Conservation (phyloP, 176 grass and related monocot genomes). For the Melocanna baccifera region DNA sequence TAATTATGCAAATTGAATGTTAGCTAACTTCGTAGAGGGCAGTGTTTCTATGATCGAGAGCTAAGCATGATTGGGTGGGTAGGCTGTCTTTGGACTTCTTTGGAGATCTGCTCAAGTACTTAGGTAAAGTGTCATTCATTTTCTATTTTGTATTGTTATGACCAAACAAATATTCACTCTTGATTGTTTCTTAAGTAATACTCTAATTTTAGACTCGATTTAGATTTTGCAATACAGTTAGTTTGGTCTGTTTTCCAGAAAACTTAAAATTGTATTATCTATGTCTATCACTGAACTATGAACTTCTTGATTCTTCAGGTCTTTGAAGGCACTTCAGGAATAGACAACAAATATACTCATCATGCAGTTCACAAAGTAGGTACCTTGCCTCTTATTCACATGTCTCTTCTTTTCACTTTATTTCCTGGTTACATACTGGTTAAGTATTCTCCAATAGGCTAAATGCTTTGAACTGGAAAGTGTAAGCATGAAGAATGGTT, state of each 20-base stretch:
- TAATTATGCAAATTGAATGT: too few species aligned
- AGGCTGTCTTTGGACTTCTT: too few species aligned
- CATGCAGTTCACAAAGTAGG: conserved; percentile 98
- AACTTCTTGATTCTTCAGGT: conserved; percentile 49
- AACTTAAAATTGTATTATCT: neutral
- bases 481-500: neutral
- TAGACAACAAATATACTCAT: conserved; percentile 98
- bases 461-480: neutral
- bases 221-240: neutral
- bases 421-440: neutral
- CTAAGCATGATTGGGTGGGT: too few species aligned
- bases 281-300: conserved; percentile 4
- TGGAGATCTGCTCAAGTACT: too few species aligned
- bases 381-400: conserved; percentile 20
- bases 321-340: conserved; percentile 98
- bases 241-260: neutral
- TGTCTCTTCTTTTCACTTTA: neutral
- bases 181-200: neutral
- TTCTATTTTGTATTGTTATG: conserved; percentile 17
- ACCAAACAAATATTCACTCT: neutral
- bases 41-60: too few species aligned
- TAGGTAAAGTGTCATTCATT: too few species aligned
- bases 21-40: too few species aligned
- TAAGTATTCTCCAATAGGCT: neutral
- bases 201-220: neutral